Percentiles rank a stretch among this genome's conserved stretches.
phyloP scores from a whole-genome alignment of 2,329 filamentous ascomycete genomes.

The Claviceps humidiphila region DNA sequence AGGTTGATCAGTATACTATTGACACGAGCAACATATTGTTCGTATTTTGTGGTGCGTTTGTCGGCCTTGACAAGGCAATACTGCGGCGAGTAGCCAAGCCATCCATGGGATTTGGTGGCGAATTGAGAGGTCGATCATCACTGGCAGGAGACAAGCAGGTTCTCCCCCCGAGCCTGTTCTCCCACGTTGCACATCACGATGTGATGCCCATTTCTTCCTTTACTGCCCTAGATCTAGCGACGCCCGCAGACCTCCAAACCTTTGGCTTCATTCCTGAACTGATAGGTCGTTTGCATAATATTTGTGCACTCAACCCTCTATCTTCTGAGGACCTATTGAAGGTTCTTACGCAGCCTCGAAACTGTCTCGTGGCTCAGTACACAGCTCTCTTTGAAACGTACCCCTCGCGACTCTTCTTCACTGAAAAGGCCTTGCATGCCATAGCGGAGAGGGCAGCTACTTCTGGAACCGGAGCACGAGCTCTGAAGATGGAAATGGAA shows the following conservation, averaged over 20 bases:
- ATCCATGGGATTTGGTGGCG: constrained; percentile 83
- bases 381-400: constrained; percentile 70
- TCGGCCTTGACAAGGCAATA: constrained; percentile 78
- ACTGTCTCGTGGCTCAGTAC: constrained; percentile 80
- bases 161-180: constrained; percentile 49
- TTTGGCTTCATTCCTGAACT: constrained; percentile 91
- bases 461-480: constrained; percentile 62
- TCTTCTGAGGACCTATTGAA: constrained; percentile 56
- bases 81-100: constrained; percentile 74
- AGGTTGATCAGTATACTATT: constrained; percentile 56
- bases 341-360: constrained; percentile 84
- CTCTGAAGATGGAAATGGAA: constrained; percentile 70
- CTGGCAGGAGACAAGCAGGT: constrained; percentile 38
- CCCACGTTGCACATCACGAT: constrained; percentile 42
- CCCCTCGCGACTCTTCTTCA: constrained; percentile 73
- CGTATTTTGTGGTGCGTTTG: constrained; percentile 91
- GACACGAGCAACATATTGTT: constrained; percentile 96
- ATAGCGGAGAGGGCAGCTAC: constrained; percentile 56
- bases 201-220: constrained; percentile 25
- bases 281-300: constrained; percentile 89
- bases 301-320: constrained; percentile 71
- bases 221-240: constrained; percentile 57
- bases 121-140: constrained; percentile 48
- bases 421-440: constrained; percentile 63
- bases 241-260: constrained; percentile 62